These are phyloP conservation scores for Polytrichum commune DNA, from an alignment of 225 moss, liverwort and hornwort species.

Conservation along the genomic window DNA sequence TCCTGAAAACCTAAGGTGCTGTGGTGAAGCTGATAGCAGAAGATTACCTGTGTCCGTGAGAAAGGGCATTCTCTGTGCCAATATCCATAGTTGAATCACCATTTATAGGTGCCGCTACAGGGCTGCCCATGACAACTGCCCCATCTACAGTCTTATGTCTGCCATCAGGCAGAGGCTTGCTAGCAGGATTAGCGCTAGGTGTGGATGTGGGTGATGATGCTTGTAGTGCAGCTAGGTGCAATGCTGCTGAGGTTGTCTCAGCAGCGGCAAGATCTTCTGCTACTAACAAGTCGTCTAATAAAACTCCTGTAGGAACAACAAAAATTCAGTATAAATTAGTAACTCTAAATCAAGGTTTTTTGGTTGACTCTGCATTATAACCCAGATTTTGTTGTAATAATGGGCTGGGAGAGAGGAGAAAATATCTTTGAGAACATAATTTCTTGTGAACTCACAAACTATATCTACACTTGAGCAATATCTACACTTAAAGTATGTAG, in stretches of 20 bases:
- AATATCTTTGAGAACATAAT: background rate
- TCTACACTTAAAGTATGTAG: background rate
- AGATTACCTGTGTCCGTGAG: conserved; percentile 44
- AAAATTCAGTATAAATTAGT: background rate
- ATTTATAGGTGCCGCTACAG: conserved; percentile 35
- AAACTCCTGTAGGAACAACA: conserved; percentile 38
- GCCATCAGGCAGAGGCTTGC: conserved; percentile 23
- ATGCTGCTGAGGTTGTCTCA: conserved; percentile 50
- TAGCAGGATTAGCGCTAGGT: conserved; percentile 17
- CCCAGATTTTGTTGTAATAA: no score
- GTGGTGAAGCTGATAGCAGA: background rate
- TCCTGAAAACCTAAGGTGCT: no score
- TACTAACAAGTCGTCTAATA: conserved; percentile 61
- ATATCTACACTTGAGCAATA: background rate
- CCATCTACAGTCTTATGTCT: conserved; percentile 42
- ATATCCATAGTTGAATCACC: conserved; percentile 43
- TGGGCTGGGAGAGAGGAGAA: no score
- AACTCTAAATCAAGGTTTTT: no score
- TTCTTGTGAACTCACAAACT: background rate
- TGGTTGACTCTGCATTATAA: no score
- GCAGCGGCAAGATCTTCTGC: conserved; percentile 59
- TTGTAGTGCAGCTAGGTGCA: conserved; percentile 41
- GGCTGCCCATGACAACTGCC: conserved; percentile 43
- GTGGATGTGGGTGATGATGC: conserved; percentile 23
- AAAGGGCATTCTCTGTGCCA: conserved; percentile 36